These are phyloP conservation scores for Melanopsichium pennsylvanicum DNA, from an alignment of 1,284 basidiomycete species.

Conservation along the genomic window DNA sequence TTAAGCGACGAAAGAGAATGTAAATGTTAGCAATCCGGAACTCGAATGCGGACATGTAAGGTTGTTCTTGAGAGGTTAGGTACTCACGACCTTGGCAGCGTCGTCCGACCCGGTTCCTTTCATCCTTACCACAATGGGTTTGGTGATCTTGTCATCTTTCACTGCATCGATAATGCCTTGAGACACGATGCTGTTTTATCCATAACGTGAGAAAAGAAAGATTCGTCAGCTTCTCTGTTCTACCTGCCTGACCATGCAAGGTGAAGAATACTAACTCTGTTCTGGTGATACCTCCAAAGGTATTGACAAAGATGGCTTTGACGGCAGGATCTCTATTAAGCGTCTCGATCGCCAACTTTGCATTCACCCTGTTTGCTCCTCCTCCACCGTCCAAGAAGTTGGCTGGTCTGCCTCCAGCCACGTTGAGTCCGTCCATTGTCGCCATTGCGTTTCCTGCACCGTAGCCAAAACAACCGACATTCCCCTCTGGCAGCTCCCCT, in stretches of 20 bases:
- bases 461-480: conserved; percentile 56
- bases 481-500: conserved; percentile 29
- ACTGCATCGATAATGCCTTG: conserved; percentile 54
- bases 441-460: conserved; percentile 58
- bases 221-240: neutral
- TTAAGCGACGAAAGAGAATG: neutral
- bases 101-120: conserved; percentile 51
- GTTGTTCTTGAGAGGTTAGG: too few relatives aligned
- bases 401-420: conserved; percentile 46
- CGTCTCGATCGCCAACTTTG: conserved; percentile 50
- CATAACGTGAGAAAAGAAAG: neutral
- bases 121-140: conserved; percentile 50
- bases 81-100: conserved; percentile 33
- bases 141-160: conserved; percentile 46
- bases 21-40: neutral
- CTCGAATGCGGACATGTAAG: neutral
- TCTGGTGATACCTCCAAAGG: conserved; percentile 52
- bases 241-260: too few relatives aligned
- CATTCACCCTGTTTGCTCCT: conserved; percentile 46
- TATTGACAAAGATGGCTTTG: conserved; percentile 55
- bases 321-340: conserved; percentile 49
- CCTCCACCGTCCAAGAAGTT: conserved; percentile 59
- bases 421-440: conserved; percentile 52
- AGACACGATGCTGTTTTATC: conserved; percentile 29
- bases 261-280: conserved; percentile 30